Percentiles rank a stretch among this genome's conserved stretches.
Conservation (phyloP, 768 basidiomycete genomes). For the Pleurotus tuber-regium region DNA sequence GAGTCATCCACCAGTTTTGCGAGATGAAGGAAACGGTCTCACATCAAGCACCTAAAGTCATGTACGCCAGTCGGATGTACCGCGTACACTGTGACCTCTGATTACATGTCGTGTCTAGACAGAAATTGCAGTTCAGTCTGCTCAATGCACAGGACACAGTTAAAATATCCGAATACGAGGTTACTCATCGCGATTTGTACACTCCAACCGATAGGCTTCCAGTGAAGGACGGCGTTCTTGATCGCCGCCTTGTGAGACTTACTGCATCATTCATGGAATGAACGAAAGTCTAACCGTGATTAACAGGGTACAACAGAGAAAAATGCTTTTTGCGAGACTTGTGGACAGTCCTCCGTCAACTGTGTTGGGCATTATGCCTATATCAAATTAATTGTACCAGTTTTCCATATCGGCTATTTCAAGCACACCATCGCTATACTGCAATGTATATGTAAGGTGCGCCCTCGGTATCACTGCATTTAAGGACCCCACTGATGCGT, state of each 20-base stretch:
- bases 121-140: constrained; percentile 94
- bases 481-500: constrained; percentile 9
- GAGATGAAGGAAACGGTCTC: constrained; percentile 82
- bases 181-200: constrained; percentile 91
- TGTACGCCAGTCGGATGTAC: constrained; percentile 41
- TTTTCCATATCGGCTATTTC: constrained; percentile 99
- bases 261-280: neutral
- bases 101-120: constrained; percentile 50
- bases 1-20: neutral
- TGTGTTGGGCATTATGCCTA: constrained; percentile 99
- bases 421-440: constrained; percentile 91
- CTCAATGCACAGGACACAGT: constrained; percentile 95
- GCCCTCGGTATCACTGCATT: constrained; percentile 12
- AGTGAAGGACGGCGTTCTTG: constrained; percentile 89
- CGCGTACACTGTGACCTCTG: constrained; percentile 4
- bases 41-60: constrained; percentile 79
- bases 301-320: constrained; percentile 92
- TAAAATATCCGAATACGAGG: constrained; percentile 93
- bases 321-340: constrained; percentile 89
- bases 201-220: constrained; percentile 80
- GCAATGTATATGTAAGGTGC: constrained; percentile 95
- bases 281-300: neutral
- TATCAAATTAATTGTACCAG: constrained; percentile 94
- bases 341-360: constrained; percentile 85
- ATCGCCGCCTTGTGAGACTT: constrained; percentile 75